Base-by-base conservation (phyloP, 1,284 basidiomycete species). In the Thecaphora thlaspeos region DNA sequence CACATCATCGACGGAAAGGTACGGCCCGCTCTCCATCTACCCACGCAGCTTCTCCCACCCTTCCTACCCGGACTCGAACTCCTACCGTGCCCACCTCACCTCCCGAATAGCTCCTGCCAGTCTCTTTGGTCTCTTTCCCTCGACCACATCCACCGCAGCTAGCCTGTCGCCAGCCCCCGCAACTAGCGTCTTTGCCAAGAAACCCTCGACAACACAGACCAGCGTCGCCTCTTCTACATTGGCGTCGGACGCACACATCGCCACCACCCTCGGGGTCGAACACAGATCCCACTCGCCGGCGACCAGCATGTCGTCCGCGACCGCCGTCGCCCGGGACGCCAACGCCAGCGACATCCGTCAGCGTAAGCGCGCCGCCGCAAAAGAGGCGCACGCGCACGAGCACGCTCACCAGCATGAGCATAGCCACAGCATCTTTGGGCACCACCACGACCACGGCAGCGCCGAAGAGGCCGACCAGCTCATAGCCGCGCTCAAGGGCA, bases 401-500 rank as follows among this genome's bases (percentile, higher is more conserved):
- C 37, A 34, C 14, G 30, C 36, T 18, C 44, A 46, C 5, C 59
- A 45, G 0, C 53, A 62, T 19, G 26, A 42, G n/a, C 58, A 61
- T 24, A 18, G 19, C 4, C 64, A 61, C 40, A 43, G 30, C 1
- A 5, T 28, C 26, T 52, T 55, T 28, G 39, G 38, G 4, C 64
- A 68, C 51, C 51, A 48, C 21, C 75, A 79, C 63, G 65, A 64
- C 18, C 70, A 77, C 54, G 74, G 72, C 17, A 57, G 63, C 26
- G 70, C 63, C 9, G 78, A 79, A 46, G 77, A 78, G 55, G 75
- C 78, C 7, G 74, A 75, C 19, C 55, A 60, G 8, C 68, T 80
- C 24, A 56, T 78, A 17, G 65, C 70, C 17, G 76, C 75, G 2
- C 63, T 77, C 42, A 66, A 66, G 42, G 74, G 75, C 34, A 64